phyloP scores from a whole-genome alignment of 2,329 filamentous ascomycete species.

The Septoria petroselini region DNA sequence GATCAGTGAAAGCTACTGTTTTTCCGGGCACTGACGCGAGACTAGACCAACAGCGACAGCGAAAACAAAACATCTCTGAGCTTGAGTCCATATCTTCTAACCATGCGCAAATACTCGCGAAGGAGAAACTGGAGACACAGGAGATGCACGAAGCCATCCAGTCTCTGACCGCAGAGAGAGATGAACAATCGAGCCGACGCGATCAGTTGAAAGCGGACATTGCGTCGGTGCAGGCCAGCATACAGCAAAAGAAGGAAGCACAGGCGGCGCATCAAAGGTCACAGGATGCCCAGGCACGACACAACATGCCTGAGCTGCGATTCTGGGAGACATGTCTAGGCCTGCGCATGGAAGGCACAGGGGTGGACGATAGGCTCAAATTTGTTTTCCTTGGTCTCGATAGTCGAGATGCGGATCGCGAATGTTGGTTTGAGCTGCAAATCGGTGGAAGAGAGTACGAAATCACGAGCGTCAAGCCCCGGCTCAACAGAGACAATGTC shows the following conservation, averaged over 20 bases:
- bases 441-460: constrained; percentile 81
- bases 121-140: constrained; percentile 69
- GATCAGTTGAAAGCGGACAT: constrained; percentile 58
- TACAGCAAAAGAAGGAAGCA: constrained; percentile 66
- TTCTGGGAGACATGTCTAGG: constrained; percentile 95
- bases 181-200: constrained; percentile 54
- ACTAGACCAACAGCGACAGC: constrained; percentile 86
- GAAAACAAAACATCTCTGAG: constrained; percentile 82
- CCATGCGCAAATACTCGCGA: constrained; percentile 70
- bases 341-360: constrained; percentile 79
- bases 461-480: constrained; percentile 75
- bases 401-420: constrained; percentile 80
- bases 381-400: constrained; percentile 87
- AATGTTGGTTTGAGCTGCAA: constrained; percentile 90
- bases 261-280: constrained; percentile 70
- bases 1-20: not conserved
- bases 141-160: constrained; percentile 61
- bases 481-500: constrained; percentile 73
- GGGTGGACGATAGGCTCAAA: constrained; percentile 71
- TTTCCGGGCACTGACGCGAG: constrained; percentile 17
- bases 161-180: constrained; percentile 55
- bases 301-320: constrained; percentile 88
- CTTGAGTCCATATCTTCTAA: constrained; percentile 66
- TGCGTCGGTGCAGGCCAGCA: constrained; percentile 64
- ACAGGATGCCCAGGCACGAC: constrained; percentile 76